A percentile compares a stretch with the other conserved stretches of the same genome.
phyloP scores from a whole-genome alignment of 1,284 basidiomycete species.

The Butyriboletus appendiculatus region DNA sequence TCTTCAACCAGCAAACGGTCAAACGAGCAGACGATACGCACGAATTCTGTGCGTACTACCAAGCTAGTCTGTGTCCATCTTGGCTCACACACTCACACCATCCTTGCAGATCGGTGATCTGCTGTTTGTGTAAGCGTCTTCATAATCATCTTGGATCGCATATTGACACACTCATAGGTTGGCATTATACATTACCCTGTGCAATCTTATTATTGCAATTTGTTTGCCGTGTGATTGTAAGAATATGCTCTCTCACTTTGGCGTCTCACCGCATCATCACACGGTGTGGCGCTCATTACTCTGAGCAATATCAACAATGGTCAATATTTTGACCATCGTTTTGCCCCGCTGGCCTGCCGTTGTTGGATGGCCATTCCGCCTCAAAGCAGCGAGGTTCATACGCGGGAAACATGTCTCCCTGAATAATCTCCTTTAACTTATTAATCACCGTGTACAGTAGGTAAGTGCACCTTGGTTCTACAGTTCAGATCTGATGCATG shows the following conservation, averaged over 20 bases:
- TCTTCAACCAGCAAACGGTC: slow-evolving; percentile 77
- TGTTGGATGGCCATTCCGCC: slow-evolving; percentile 24
- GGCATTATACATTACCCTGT: slow-evolving; percentile 24
- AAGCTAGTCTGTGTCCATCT: background rate
- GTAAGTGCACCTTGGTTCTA: slow-evolving; percentile 13
- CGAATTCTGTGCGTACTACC: slow-evolving; percentile 81
- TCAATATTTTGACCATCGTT: slow-evolving; percentile 28
- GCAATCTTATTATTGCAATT: slow-evolving; percentile 33
- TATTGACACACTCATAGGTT: slow-evolving; percentile 16
- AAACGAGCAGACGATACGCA: slow-evolving; percentile 92
- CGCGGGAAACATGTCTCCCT: slow-evolving; percentile 48
- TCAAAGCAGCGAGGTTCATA: slow-evolving; percentile 54
- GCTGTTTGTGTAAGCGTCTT: slow-evolving; percentile 20
- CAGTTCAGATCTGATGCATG: background rate
- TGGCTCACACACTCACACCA: background rate
- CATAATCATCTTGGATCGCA: background rate
- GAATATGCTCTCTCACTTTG: slow-evolving; percentile 71
- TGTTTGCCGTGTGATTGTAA: slow-evolving; percentile 14
- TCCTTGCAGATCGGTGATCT: slow-evolving; percentile 29
- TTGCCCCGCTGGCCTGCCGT: slow-evolving; percentile 46
- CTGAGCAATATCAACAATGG: slow-evolving; percentile 63
- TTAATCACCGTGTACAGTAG: slow-evolving; percentile 3
- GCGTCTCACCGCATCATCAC: slow-evolving; percentile 56
- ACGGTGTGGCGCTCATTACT: slow-evolving; percentile 82
- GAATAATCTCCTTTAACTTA: background rate